A percentile compares a stretch with the other conserved stretches of the same genome.
Evolutionary conservation across 768 basidiomycete species (phyloP).

Genomic region (Mycena belliarum): DNA sequence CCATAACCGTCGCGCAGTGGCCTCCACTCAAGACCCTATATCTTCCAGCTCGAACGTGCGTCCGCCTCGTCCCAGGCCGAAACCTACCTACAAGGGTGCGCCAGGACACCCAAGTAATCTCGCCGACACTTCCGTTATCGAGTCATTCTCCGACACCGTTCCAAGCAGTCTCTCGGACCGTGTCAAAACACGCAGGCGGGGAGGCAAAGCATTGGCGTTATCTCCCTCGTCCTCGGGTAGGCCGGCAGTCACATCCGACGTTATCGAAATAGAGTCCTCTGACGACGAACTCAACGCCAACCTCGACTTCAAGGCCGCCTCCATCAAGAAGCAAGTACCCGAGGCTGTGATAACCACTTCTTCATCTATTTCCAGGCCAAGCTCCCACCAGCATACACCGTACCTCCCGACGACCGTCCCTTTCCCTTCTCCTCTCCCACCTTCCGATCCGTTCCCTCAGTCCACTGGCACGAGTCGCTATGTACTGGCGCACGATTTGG

Average conservation of each 20-base stretch:
- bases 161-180: constrained; percentile 17
- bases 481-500: not conserved
- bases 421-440: constrained; percentile 12
- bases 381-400: not conserved
- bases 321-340: not conserved
- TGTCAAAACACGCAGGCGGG: constrained; percentile 13
- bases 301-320: not conserved
- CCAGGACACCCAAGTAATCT: not conserved
- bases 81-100: constrained; percentile 11
- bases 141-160: constrained; percentile 3
- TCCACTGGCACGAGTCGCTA: constrained; percentile 10
- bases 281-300: constrained; percentile 12
- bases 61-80: constrained; percentile 11
- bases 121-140: constrained; percentile 10
- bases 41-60: constrained; percentile 9
- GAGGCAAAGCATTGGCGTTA: not conserved
- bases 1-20: constrained; percentile 1
- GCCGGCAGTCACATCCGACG: not conserved
- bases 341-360: not conserved
- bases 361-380: constrained; percentile 7
- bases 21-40: constrained; percentile 12
- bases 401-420: not conserved
- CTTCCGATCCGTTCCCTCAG: constrained; percentile 16
- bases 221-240: not conserved
- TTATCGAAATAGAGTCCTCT: constrained; percentile 16